A percentile compares a stretch with the other conserved stretches of the same genome.
Conservation (phyloP, 2,329 filamentous ascomycete species). For the Phialophora chinensis region DNA sequence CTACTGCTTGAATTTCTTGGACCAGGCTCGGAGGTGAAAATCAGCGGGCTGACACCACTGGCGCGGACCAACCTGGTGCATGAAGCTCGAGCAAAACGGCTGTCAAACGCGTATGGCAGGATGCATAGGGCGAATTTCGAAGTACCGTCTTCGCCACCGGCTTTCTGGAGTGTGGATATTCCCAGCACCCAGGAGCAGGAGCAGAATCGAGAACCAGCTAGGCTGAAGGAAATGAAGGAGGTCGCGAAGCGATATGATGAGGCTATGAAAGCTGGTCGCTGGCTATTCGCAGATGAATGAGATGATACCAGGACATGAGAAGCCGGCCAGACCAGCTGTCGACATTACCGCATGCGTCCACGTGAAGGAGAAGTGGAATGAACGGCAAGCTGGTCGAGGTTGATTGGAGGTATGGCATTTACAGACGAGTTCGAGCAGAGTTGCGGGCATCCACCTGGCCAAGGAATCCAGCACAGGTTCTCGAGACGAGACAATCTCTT, state of each 20-base stretch:
- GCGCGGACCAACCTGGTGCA: constrained; percentile 68
- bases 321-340: neutral
- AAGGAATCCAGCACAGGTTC: neutral
- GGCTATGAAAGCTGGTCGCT: constrained; percentile 65
- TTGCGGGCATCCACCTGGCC: neutral
- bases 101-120: constrained; percentile 77
- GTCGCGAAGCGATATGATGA: constrained; percentile 79
- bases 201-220: constrained; percentile 68
- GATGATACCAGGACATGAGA: neutral
- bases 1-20: constrained; percentile 42
- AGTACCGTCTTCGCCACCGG: constrained; percentile 75
- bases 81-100: constrained; percentile 74
- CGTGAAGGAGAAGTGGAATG: neutral
- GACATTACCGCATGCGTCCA: neutral
- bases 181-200: constrained; percentile 82
- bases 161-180: constrained; percentile 91
- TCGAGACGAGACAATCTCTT: neutral
- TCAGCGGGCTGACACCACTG: constrained; percentile 59
- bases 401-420: neutral
- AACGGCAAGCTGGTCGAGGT: neutral
- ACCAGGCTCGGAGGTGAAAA: constrained; percentile 48
- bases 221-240: constrained; percentile 65
- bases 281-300: constrained; percentile 40
- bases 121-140: constrained; percentile 74
- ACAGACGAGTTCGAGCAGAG: neutral